These are phyloP conservation scores for Cladosporium sp. DNA, from an alignment of 2,329 filamentous ascomycete genomes.

Conservation along the genomic window DNA sequence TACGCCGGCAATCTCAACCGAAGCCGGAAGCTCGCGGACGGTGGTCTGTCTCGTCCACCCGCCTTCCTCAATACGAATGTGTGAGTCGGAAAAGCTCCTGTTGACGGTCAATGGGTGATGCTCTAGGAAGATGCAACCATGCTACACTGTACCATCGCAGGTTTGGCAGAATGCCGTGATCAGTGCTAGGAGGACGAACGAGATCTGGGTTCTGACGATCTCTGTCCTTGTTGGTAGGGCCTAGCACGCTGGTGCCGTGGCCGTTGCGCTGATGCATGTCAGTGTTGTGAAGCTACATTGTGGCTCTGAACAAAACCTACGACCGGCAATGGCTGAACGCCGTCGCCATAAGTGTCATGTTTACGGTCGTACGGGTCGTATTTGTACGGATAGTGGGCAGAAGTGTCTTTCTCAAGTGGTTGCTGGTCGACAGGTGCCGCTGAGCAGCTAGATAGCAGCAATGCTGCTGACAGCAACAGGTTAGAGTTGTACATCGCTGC, in stretches of 20 bases:
- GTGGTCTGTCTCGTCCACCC: slow-evolving; percentile 74
- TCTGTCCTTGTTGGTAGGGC: slow-evolving; percentile 62
- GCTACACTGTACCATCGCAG: slow-evolving; percentile 55
- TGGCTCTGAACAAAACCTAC: slow-evolving; percentile 25
- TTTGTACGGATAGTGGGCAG: slow-evolving; percentile 28
- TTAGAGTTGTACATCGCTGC: slow-evolving; percentile 3
- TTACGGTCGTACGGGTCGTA: slow-evolving; percentile 58
- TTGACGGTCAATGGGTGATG: neutral
- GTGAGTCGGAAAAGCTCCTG: slow-evolving; percentile 40
- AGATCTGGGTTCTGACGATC: slow-evolving; percentile 66
- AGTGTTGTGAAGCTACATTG: neutral
- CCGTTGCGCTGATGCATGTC: slow-evolving; percentile 22
- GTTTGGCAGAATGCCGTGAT: slow-evolving; percentile 63
- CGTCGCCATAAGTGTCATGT: slow-evolving; percentile 54
- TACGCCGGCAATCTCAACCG: slow-evolving; percentile 66
- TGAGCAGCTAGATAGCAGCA: slow-evolving; percentile 6
- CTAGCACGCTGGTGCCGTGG: slow-evolving; percentile 58
- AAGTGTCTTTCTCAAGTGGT: neutral
- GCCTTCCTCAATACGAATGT: slow-evolving; percentile 55
- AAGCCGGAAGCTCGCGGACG: slow-evolving; percentile 56
- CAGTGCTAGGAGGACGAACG: slow-evolving; percentile 65
- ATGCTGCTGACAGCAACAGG: slow-evolving; percentile 2
- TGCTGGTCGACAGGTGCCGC: slow-evolving; percentile 4
- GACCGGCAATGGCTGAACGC: slow-evolving; percentile 57
- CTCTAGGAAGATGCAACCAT: slow-evolving; percentile 21